phyloP scores from a whole-genome alignment of 805 yeast genomes.

The Zygosaccharomyces bailii region DNA sequence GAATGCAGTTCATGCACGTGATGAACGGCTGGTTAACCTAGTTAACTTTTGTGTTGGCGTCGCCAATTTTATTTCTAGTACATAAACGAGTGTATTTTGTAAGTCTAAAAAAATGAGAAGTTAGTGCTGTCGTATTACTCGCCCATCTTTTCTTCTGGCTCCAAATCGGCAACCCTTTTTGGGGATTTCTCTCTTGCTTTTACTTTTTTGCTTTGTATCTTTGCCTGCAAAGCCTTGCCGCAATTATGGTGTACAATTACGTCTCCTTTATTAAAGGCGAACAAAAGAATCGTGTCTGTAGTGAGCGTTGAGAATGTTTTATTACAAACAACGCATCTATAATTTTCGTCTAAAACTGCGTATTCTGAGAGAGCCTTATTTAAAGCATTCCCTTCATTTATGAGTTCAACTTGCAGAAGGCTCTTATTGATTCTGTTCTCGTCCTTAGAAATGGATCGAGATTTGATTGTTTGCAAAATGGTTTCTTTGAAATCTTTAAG shows the following conservation, averaged over 20 bases:
- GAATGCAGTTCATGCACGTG: constrained; percentile 43
- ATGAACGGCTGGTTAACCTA: constrained; percentile 57
- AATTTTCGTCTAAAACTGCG: constrained; percentile 41
- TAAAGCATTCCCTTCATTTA: constrained; percentile 45
- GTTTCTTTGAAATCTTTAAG: constrained; percentile 43
- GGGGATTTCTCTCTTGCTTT: constrained; percentile 14
- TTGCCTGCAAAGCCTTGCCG: constrained; percentile 23
- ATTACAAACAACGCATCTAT: constrained; percentile 57
- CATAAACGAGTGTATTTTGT: constrained; percentile 12
- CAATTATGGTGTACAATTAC: constrained; percentile 30
- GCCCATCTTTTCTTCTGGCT: constrained; percentile 2
- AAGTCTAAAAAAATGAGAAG: neutral
- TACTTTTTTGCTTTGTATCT: constrained; percentile 14
- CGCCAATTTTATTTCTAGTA: constrained; percentile 49
- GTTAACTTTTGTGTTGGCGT: constrained; percentile 82
- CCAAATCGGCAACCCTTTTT: constrained; percentile 11
- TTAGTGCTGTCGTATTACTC: neutral
- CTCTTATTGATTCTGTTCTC: constrained; percentile 44
- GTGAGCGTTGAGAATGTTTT: constrained; percentile 33
- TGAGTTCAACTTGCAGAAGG: constrained; percentile 51
- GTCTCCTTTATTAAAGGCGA: constrained; percentile 17
- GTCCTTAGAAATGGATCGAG: constrained; percentile 40
- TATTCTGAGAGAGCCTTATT: constrained; percentile 38
- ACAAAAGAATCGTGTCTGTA: constrained; percentile 23
- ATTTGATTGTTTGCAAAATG: constrained; percentile 44